phyloP scores from a whole-genome alignment of 192 early-diverging fungal genomes.

The Umbelopsis sp. region DNA sequence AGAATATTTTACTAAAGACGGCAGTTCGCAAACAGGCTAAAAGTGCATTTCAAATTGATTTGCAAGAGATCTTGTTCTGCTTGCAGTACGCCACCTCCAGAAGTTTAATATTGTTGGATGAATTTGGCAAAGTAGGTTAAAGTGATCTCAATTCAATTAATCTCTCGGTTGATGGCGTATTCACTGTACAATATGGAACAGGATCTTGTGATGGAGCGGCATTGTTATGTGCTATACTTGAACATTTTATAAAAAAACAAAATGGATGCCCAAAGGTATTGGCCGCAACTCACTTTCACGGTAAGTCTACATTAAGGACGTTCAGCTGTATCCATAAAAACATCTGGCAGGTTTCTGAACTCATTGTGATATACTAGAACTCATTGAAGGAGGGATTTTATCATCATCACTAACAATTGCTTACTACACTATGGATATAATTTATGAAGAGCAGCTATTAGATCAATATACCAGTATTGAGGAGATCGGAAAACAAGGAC shows the following conservation, averaged over 20 bases:
- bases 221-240: constrained; percentile 72
- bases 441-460: neutral
- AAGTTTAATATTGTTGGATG: constrained; percentile 74
- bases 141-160: neutral
- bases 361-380: constrained; percentile 25
- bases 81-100: constrained; percentile 50
- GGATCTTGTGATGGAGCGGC: constrained; percentile 70
- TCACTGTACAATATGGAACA: constrained; percentile 25
- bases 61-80: constrained; percentile 61
- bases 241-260: constrained; percentile 50
- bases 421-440: constrained; percentile 61
- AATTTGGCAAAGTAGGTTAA: constrained; percentile 72
- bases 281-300: constrained; percentile 90
- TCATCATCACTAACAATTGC: constrained; percentile 38
- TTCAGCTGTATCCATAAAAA: too few relatives aligned
- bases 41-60: constrained; percentile 75
- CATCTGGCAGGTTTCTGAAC: too few relatives aligned
- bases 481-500: constrained; percentile 35
- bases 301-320: too few relatives aligned
- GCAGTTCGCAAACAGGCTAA: constrained; percentile 45
- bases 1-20: neutral
- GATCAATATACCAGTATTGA: neutral
- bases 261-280: constrained; percentile 65
- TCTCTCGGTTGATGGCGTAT: too few relatives aligned
- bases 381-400: constrained; percentile 52